Conservation (phyloP, 345 rosid species). For the Eutrema yunnanense region DNA sequence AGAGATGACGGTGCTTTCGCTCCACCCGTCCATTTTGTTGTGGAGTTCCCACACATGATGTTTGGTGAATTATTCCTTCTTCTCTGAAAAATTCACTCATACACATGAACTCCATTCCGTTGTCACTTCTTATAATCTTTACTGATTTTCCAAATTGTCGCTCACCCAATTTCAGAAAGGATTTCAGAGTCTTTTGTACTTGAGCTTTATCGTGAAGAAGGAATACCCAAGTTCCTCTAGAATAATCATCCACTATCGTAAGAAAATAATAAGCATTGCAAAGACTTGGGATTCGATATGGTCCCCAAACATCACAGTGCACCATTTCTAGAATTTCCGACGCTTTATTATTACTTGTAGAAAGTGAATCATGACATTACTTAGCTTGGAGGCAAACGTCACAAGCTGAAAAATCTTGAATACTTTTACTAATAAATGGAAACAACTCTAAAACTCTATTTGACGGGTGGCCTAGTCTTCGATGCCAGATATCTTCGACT, state of each 20-base stretch:
- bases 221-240: neutral
- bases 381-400: neutral
- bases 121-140: neutral
- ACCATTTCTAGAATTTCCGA: neutral
- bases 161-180: neutral
- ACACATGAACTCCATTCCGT: neutral
- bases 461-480: neutral
- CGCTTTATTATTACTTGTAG: neutral
- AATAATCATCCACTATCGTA: neutral
- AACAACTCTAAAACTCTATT: neutral
- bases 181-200: neutral
- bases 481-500: neutral
- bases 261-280: neutral
- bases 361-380: neutral
- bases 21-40: neutral
- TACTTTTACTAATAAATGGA: neutral
- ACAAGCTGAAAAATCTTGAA: neutral
- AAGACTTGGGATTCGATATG: neutral
- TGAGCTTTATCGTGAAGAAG: neutral
- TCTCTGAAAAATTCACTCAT: neutral
- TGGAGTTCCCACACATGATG: neutral
- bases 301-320: neutral
- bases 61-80: neutral
- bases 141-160: neutral
- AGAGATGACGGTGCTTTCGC: neutral